Base-by-base conservation (phyloP, 2,329 filamentous ascomycete genomes). In the Botryosphaeria dothidea region DNA sequence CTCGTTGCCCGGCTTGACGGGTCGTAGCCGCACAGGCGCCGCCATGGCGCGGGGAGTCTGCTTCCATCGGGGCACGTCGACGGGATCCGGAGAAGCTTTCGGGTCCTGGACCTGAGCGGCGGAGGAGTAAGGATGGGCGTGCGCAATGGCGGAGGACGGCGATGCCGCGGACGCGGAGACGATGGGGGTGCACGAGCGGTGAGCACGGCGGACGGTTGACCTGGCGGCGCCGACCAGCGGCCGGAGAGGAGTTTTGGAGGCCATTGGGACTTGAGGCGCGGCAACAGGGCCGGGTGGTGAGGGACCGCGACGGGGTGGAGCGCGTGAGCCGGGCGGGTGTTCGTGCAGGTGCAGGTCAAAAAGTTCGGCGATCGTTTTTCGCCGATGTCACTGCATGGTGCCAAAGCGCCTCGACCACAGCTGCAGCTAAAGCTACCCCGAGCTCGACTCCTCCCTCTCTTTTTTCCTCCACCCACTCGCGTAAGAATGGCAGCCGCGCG, bases 1-100 rank as follows among this genome's bases (percentile, higher is more conserved):
- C 79, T 83, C 67, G 71, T 75, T 62, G 81, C 86, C 72, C 83
- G 81, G 78, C 80, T 87, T 74, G 81, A 83, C 69, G 80, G 84
- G 79, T 81, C 87, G 75, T 83, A 85, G 69, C 79, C 88, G 81
- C 62, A 80, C 74, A 23, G 82, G 81, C 62, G 82, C 82, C 57
- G 73, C 68, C 80, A 84, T 82, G 23, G 75, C 75, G 23, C 74
- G 73, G 4, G 83, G 83, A 45, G 82, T 84, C 67, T 81, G 77
- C 66, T 80, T 74, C 83, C 83, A 85, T 76, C 83, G 76, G n/a
- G 82, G 82, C 19, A 74, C 69, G 43, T 71, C 67, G 66, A 76
- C 72, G 29, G 71, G 71, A 31, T 78, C 74, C 66, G 45, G 48
- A 17, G 64, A 25, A 27, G 38, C 7, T 43, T 25, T 25, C 19